Percentiles rank a stretch among this genome's conserved stretches.
Conservation (phyloP, 2,329 filamentous ascomycete genomes). For the Chaetothyriales sp. region DNA sequence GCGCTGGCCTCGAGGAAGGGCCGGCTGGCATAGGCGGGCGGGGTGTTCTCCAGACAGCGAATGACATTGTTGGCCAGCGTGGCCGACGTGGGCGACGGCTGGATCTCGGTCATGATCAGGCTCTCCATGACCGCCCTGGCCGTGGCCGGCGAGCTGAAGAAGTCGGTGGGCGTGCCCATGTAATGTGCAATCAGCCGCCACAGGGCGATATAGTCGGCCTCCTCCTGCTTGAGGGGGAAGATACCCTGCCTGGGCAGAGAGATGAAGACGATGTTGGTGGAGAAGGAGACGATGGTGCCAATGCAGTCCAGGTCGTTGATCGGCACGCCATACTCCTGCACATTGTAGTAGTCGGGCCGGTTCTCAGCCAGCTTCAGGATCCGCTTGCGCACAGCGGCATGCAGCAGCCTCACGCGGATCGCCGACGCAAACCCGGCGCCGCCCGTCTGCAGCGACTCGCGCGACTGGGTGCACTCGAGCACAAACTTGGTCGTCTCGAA, state of each 20-base stretch:
- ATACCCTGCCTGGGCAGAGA: constrained; percentile 60
- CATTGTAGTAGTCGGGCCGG: constrained; percentile 47
- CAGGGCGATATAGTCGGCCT: constrained; percentile 54
- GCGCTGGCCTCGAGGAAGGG: constrained; percentile 26
- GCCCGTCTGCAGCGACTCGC: constrained; percentile 51
- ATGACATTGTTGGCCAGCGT: constrained; percentile 41
- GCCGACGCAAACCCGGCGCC: constrained; percentile 51
- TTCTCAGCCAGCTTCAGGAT: constrained; percentile 45
- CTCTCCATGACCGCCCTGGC: constrained; percentile 53
- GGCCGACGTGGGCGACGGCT: constrained; percentile 22
- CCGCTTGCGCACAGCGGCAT: constrained; percentile 50
- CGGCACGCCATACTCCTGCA: constrained; percentile 45
- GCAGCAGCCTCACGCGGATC: constrained; percentile 53
- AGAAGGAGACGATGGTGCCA: constrained; percentile 57
- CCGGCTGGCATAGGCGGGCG: constrained; percentile 38
- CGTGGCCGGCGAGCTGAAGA: constrained; percentile 38
- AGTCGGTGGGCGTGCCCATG: constrained; percentile 51
- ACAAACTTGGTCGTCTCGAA: constrained; percentile 64
- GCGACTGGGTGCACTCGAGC: constrained; percentile 51
- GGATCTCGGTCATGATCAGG: constrained; percentile 34
- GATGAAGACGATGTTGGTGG: constrained; percentile 50
- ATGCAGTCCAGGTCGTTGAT: constrained; percentile 65
- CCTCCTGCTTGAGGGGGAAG: constrained; percentile 46
- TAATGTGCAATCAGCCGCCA: constrained; percentile 63
- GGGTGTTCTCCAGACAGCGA: constrained; percentile 46